Percentiles rank a stretch among this genome's conserved stretches.
phyloP scores from a whole-genome alignment of 805 yeast genomes.

The Lipomyces oligophaga region DNA sequence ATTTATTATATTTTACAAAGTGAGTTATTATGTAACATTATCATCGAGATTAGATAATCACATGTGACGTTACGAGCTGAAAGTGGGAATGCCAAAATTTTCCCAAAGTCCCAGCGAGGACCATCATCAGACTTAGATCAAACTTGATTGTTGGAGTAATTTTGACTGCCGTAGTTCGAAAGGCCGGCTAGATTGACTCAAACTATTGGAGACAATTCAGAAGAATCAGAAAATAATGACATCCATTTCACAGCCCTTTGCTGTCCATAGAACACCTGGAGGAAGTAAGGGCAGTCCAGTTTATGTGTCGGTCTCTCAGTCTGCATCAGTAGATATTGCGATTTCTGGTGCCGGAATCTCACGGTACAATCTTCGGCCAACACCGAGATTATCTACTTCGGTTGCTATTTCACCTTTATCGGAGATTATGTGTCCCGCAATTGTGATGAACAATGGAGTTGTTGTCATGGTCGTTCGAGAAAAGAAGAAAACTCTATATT shows the following conservation, averaged over 20 bases:
- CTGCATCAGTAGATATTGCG: constrained; percentile 21
- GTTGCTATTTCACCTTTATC: constrained; percentile 26
- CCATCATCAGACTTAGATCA: too few species aligned
- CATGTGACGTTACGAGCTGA: too few species aligned
- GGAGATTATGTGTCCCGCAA: constrained; percentile 22
- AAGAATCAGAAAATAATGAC: constrained; percentile 4
- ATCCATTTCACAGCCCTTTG: constrained; percentile 18
- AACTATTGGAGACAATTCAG: too few species aligned
- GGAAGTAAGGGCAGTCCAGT: not conserved
- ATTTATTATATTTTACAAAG: too few species aligned
- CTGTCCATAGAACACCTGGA: constrained; percentile 15
- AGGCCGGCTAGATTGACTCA: too few species aligned
- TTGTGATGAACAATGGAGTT: constrained; percentile 5
- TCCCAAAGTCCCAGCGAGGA: too few species aligned
- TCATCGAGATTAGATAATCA: too few species aligned
- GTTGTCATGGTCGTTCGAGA: constrained; percentile 19
- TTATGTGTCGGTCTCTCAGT: constrained; percentile 19
- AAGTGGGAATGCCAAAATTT: too few species aligned
- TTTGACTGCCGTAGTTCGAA: too few species aligned
- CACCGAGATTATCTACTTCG: constrained; percentile 23
- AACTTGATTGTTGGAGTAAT: too few species aligned
- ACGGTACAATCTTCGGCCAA: constrained; percentile 15
- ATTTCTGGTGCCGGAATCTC: constrained; percentile 19
- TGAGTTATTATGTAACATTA: too few species aligned
- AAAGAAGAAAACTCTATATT: constrained; percentile 9